Evolutionary conservation across 169 alveolate species (phyloP).

Genomic region (Plasmodium vivax): DNA sequence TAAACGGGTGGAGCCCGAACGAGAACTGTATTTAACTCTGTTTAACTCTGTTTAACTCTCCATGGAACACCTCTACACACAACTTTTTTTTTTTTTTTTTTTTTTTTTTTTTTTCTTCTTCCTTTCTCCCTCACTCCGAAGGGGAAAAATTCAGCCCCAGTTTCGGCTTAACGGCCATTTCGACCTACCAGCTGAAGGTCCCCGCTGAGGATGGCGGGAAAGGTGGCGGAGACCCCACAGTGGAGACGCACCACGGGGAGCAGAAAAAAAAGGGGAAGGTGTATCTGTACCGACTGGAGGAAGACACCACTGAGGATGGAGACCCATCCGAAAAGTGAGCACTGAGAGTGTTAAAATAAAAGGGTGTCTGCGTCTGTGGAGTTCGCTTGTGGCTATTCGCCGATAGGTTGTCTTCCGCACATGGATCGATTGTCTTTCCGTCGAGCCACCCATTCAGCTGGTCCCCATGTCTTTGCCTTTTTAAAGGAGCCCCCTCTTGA

Average conservation of each 20-base stretch:
- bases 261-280: slow-evolving; percentile 70
- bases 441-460: background rate
- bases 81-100: background rate
- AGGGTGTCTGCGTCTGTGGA: background rate
- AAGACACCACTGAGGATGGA: slow-evolving; percentile 5
- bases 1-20: background rate
- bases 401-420: background rate
- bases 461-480: background rate
- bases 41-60: background rate
- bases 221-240: background rate
- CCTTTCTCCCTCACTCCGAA: background rate
- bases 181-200: slow-evolving; percentile 67
- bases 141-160: slow-evolving; percentile 18
- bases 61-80: background rate
- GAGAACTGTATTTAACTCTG: too few relatives aligned
- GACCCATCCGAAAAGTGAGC: slow-evolving; percentile 7
- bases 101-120: slow-evolving; percentile 5
- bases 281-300: slow-evolving; percentile 21
- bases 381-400: background rate
- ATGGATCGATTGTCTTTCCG: background rate
- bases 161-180: slow-evolving; percentile 70
- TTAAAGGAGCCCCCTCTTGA: slow-evolving; percentile 20
- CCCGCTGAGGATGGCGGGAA: background rate
- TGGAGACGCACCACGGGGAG: background rate
- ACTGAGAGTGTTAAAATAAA: background rate